Base-by-base conservation (phyloP, 1,284 basidiomycete genomes). In the Albatrellus sp. region DNA sequence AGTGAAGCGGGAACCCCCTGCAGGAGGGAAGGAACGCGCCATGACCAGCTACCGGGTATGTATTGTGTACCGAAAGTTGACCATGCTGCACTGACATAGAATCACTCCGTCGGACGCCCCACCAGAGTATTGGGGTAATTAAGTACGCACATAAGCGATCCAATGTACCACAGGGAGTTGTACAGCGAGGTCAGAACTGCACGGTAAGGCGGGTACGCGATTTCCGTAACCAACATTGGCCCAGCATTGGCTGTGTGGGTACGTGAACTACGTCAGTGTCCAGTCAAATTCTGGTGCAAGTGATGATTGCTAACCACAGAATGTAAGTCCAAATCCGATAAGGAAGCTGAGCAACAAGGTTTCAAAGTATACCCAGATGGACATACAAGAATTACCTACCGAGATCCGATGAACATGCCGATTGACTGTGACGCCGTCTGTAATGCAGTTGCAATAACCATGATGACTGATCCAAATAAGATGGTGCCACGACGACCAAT, bases 111-210 rank as follows among this genome's bases (percentile, higher is more conserved):
- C 19, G 16, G 33, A 30, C 17, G 29, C 45, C n/a, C 28, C 44
- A 46, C 31, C 38, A 53, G 20, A 44, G 51, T 36, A 33, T 9
- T 34, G 3, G 3, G 24, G 24, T 7, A 24, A 24, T 24, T 24
- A 7, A 39, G 35, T 17, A 64, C 74, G 40, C 52, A 80, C 77
- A 83, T 56, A 52, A 84, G 82, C 48, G 80, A 69, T 46, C 84
- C 85, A 17, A 79, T 75, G 54, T 83, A 83, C 82, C 81, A 87
- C 42, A 85, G 73, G n/a, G 80, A 78, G 65, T 87, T 86, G 66
- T 85, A 87, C 34, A 75, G 62, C 2, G 80, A 77, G 3, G 80
- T 86, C 38, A 86, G 60, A 4, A 73, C 74, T 2, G 77, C 82
- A 48, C 87, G 82, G 60, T 90, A 78, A 0, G 72, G 65, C 3